These are phyloP conservation scores for Calonectria hongkongensis DNA, from an alignment of 2,329 filamentous ascomycete species.

Conservation along the genomic window DNA sequence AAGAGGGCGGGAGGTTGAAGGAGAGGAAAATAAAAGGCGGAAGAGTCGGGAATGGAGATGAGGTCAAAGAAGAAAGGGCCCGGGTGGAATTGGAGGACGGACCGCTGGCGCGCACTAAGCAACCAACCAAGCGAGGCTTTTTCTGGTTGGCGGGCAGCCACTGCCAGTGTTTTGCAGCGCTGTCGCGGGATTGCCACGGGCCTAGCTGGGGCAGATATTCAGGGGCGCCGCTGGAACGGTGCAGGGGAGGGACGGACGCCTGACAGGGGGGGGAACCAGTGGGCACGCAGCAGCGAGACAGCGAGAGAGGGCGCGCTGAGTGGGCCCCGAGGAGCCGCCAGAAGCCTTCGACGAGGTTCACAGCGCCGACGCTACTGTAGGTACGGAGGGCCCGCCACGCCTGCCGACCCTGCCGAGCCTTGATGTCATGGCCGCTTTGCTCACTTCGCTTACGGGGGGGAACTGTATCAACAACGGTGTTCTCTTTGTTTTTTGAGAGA, in stretches of 20 bases:
- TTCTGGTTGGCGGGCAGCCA: slow-evolving; percentile 35
- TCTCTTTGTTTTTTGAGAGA: too few relatives aligned
- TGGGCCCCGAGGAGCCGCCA: slow-evolving; percentile 7
- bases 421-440: slow-evolving; percentile 10
- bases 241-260: not conserved
- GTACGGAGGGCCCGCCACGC: slow-evolving; percentile 14
- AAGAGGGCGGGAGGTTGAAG: slow-evolving; percentile 27
- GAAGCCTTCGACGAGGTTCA: slow-evolving; percentile 17
- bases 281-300: not conserved
- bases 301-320: slow-evolving; percentile 21
- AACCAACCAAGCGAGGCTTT: slow-evolving; percentile 50
- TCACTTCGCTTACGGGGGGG: slow-evolving; percentile 7
- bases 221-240: slow-evolving; percentile 18
- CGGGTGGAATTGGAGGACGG: slow-evolving; percentile 44
- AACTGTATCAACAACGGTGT: too few relatives aligned
- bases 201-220: slow-evolving; percentile 19
- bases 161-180: slow-evolving; percentile 24
- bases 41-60: slow-evolving; percentile 33
- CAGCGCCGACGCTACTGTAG: slow-evolving; percentile 37
- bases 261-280: not conserved
- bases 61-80: slow-evolving; percentile 38
- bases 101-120: not conserved
- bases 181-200: slow-evolving; percentile 16
- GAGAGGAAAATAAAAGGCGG: slow-evolving; percentile 26
- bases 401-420: slow-evolving; percentile 21